Evolutionary conservation across 1,284 basidiomycete species (phyloP).

Genomic region (Microbotryum intermedium): DNA sequence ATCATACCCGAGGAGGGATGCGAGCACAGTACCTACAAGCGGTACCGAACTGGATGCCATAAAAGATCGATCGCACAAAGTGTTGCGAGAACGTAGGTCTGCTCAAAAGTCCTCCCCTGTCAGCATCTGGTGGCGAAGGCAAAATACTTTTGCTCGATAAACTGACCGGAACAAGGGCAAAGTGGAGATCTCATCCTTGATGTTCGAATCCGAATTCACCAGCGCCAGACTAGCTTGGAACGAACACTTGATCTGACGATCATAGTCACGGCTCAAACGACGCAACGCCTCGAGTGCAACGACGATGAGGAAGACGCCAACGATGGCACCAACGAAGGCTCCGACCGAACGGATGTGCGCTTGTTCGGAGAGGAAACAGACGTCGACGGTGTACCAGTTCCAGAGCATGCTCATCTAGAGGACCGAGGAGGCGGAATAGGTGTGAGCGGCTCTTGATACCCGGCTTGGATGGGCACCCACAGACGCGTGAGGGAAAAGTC

Average conservation of each 20-base stretch:
- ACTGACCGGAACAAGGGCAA: slow-evolving; percentile 16
- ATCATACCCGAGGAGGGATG: slow-evolving; percentile 26
- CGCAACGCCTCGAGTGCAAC: slow-evolving; percentile 41
- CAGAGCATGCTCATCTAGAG: slow-evolving; percentile 18
- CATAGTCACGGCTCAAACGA: slow-evolving; percentile 40
- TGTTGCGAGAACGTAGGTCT: slow-evolving; percentile 39
- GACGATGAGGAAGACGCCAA: slow-evolving; percentile 43
- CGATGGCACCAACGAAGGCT: slow-evolving; percentile 40
- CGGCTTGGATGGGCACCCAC: no score
- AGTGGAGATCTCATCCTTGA: not conserved
- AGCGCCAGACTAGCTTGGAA: slow-evolving; percentile 14
- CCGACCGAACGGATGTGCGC: slow-evolving; percentile 40
- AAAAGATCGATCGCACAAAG: slow-evolving; percentile 36
- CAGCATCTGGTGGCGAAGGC: not conserved
- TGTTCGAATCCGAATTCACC: slow-evolving; percentile 6
- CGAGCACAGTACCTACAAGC: slow-evolving; percentile 34
- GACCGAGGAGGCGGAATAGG: no score
- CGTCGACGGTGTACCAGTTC: slow-evolving; percentile 36
- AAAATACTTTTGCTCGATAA: not conserved
- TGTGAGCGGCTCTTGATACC: no score
- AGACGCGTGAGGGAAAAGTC: no score
- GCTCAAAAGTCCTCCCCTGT: not conserved
- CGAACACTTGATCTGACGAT: slow-evolving; percentile 35
- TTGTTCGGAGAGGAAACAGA: slow-evolving; percentile 41
- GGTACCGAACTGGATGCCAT: slow-evolving; percentile 40